Base-by-base conservation (phyloP, 148 eudicot species). In the Simmondsia chinensis region DNA sequence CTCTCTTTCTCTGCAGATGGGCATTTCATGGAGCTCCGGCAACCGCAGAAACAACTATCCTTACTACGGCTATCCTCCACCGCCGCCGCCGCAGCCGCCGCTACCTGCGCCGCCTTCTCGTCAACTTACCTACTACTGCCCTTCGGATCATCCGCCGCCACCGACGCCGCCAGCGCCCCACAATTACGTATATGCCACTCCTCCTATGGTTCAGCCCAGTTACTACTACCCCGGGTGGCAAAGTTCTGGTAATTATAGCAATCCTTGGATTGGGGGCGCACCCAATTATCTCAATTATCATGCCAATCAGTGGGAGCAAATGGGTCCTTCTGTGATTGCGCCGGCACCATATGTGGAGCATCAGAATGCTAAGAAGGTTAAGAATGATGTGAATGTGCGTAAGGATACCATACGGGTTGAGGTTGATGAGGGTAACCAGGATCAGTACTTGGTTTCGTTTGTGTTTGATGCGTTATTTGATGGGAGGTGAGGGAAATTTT, bases 371-470 rank as follows among this genome's bases (percentile, higher is more conserved):
- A 80, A 80, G 69, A 80, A 70, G 56, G 69, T 88, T 2, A 77
- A 77, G 75, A 88, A 71, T 55, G 82, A 77, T 65, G 91, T 88
- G 10, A 88, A 88, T 65, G 83, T 88, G 33, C 77, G 75, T 35
- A 83, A 78, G 56, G 87, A 81, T 43, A 73, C 77, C 2, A 42
- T 88, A 9, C 71, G 45, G 70, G 67, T 88, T 16, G 69, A 49
- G 37, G 24, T 52, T 51, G 94, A 88, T 52, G 70, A 66, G 46
- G 14, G 25, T 19, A 48, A 55, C 40, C 73, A 61, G 14, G 94
- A 78, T 67, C 68, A 59, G 13, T 59, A 50, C 52, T 39, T 88
- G 68, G 76, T 88, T 49, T 70, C 87, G 2, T 88, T 88, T 19
- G 70, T 70, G 20, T 80, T 80, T 43, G 96, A 88, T 51, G 94